These are phyloP conservation scores for Annona squamosa DNA, from an alignment of 164 flowering plant species.

Conservation along the genomic window DNA sequence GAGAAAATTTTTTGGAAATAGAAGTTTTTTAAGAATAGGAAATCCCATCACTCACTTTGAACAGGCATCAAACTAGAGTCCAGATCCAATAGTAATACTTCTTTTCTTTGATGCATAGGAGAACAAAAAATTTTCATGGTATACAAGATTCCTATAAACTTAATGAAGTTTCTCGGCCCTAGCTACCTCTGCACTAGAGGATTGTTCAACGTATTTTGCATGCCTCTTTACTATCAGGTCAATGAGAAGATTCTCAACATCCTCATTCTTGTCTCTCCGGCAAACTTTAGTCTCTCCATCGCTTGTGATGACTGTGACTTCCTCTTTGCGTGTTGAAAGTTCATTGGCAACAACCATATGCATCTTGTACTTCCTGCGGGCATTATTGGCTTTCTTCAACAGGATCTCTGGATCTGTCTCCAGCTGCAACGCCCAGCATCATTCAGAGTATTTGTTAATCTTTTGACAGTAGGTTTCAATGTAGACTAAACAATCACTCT, in stretches of 20 bases:
- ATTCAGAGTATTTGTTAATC: neutral
- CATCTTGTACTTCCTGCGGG: slow-evolving; percentile 69
- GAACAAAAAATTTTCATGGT: no score
- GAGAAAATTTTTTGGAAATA: no score
- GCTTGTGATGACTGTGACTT: slow-evolving; percentile 55
- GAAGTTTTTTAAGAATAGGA: no score
- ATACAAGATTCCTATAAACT: no score
- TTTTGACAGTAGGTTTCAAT: neutral
- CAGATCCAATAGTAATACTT: no score
- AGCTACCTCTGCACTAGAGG: neutral
- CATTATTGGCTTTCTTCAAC: slow-evolving; percentile 68
- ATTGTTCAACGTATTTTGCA: slow-evolving; percentile 36
- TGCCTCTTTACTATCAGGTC: slow-evolving; percentile 59
- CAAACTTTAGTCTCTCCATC: slow-evolving; percentile 39
- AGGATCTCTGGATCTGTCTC: slow-evolving; percentile 82
- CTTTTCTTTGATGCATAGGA: no score
- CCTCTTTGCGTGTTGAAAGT: slow-evolving; percentile 73
- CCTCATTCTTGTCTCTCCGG: slow-evolving; percentile 34
- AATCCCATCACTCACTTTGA: no score
- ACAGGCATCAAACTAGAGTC: no score
- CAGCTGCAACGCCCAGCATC: slow-evolving; percentile 42
- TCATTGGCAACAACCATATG: slow-evolving; percentile 89
- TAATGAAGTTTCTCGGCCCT: no score
- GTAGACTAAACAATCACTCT: neutral
- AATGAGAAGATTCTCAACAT: slow-evolving; percentile 66